Evolutionary conservation across 371 early-diverging fungal species (phyloP), one percentile per base, ranked within the genome.

Genomic region (Haplosporangium sp.): DNA sequence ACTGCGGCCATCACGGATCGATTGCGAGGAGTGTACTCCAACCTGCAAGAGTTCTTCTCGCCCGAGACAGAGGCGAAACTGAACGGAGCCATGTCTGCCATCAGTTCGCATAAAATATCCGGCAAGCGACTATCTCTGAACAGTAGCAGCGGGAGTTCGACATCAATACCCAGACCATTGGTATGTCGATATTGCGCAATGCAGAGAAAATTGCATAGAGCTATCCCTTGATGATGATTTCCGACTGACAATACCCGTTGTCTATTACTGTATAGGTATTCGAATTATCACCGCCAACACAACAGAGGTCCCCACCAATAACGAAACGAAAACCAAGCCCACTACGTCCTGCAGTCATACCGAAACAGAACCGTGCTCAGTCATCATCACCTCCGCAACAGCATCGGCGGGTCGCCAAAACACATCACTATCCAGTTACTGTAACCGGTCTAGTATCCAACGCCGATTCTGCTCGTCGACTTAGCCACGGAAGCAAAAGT

Each of bases 41-140:
- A 73, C 29, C 54, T 73, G 9, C 73, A 73, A 55, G 67, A 67
- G 55, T 45, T 73, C 36, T 73, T 73, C 50, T 73, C 73, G 7
- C 73, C 73, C 5, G 67, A 66, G 16, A 63, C 62, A 10, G 73
- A 73, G 54, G 73, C 73, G 5, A 73, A 73, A 36, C 43, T 56
- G 53, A 57, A 59, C 23, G 64, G 59, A 4, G 73, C 63, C 6
- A 54, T 67, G 14, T 58, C 73, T 7, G 59, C 63, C 5, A 43
- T 73, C 40, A 62, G 43, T 10, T 52, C 73, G 1, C 65, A 71
- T 11, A 64, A 71, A 20, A 12, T 9, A 13, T 12, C 46, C 13
- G 48, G 57, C n/a, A 42, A 18, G 23, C 6, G 6, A 20, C 21
- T 6, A 38, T 2, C 13, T 4, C 29, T 29, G 29, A 29, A 29